Base-by-base conservation (phyloP, 768 basidiomycete species). In the Lentinus brumalis region DNA sequence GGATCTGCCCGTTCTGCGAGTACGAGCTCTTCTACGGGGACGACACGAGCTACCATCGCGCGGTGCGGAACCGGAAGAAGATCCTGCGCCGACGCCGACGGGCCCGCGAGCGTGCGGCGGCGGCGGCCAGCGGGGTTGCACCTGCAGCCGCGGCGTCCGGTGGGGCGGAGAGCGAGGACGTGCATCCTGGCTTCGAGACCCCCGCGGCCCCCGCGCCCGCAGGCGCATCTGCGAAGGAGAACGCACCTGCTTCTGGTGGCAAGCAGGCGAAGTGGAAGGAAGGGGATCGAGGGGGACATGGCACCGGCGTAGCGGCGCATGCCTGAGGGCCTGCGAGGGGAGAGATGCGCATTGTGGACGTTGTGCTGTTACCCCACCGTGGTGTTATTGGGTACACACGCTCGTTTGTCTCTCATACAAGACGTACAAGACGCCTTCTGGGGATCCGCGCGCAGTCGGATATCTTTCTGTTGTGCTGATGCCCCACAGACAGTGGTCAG, bases 1-100 rank as follows among this genome's bases (percentile, higher is more conserved):
- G 92, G 89, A 88, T 98, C 60, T 98, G 96, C 72, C 84, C 90
- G 63, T 91, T 90, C 68, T 98, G 96, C 78, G 96, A 98, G 76
- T 96, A 94, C 72, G 81, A 86, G 59, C 70, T 98, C 58, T 96
- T 96, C 73, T 98, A 90, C 71, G 93, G 94, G n/a, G 88, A 89
- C 53, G 90, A 90, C 42, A 59, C 75, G 56, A 82, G 79, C 56
- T 88, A 90, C 72, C 79, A 83, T 63, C 78, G 81, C 47, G 88
- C 87, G 45, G 77, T 94, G 60, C 77, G 85, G 73, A 86, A 81
- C 65, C 76, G 94, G 62, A 92, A 92, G 78, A 89, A 88, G 81
- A 88, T 95, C 50, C 77, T 95, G 65, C 80, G 79, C 68, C 76
- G 90, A 54, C 76, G 91, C 54, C 77, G 87, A 66, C 79, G 88